These are phyloP conservation scores for Clavariopsis aquatica DNA, from an alignment of 495 filamentous ascomycete species.

Conservation along the genomic window DNA sequence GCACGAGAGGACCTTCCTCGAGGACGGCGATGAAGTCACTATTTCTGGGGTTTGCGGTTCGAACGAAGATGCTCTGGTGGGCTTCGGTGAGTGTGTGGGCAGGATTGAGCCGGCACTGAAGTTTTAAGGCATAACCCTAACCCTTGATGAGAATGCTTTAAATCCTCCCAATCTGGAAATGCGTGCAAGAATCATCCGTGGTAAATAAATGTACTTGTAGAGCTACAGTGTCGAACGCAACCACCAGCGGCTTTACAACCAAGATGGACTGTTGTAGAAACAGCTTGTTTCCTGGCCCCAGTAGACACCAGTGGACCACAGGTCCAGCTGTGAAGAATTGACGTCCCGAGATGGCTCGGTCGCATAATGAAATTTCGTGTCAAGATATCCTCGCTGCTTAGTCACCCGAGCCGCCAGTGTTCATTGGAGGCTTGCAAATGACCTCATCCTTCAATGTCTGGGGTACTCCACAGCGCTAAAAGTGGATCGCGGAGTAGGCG, in stretches of 20 bases:
- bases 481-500: neutral
- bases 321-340: too few relatives aligned
- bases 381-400: neutral
- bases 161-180: too few relatives aligned
- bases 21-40: conserved; percentile 80
- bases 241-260: too few relatives aligned
- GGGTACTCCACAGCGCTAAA: conserved; percentile 4
- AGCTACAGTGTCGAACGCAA: too few relatives aligned
- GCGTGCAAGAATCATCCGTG: too few relatives aligned
- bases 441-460: neutral
- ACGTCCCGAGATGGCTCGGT: neutral
- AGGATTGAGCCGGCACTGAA: conserved; percentile 43
- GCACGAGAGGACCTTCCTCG: conserved; percentile 72
- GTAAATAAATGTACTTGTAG: too few relatives aligned
- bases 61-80: conserved; percentile 47
- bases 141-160: too few relatives aligned
- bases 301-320: too few relatives aligned
- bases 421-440: too few relatives aligned
- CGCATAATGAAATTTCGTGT: neutral
- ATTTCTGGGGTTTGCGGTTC: conserved; percentile 67
- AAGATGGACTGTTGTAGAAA: too few relatives aligned
- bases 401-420: too few relatives aligned
- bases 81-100: conserved; percentile 49
- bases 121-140: neutral
- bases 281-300: too few relatives aligned